These are phyloP conservation scores for Mycena maculata DNA, from an alignment of 768 basidiomycete genomes.

Conservation along the genomic window DNA sequence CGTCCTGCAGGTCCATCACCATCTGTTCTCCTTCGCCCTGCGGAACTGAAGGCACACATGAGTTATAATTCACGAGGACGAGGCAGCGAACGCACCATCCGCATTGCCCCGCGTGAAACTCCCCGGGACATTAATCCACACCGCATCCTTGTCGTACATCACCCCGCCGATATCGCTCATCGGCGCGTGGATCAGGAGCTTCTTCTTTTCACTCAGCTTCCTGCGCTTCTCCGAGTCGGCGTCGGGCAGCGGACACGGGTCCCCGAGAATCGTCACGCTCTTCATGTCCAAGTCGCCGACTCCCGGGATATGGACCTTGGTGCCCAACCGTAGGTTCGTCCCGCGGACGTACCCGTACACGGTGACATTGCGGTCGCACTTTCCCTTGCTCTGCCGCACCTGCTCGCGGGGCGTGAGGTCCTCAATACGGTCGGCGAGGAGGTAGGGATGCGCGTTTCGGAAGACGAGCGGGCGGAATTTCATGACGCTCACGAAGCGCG, in stretches of 20 bases:
- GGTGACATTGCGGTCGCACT: constrained; percentile 93
- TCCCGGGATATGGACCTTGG: constrained; percentile 92
- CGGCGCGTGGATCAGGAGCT: constrained; percentile 91
- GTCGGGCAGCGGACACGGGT: constrained; percentile 96
- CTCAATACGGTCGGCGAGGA: constrained; percentile 94
- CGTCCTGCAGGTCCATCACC: constrained; percentile 97
- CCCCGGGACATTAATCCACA: constrained; percentile 97
- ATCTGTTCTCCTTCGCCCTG: constrained; percentile 97
- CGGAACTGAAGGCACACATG: constrained; percentile 56
- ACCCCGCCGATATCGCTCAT: constrained; percentile 99
- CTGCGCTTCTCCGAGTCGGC: constrained; percentile 90
- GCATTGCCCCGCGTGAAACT: constrained; percentile 86
- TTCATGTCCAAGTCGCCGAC: constrained; percentile 89
- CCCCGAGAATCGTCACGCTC: constrained; percentile 80
- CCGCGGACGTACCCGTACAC: constrained; percentile 96
- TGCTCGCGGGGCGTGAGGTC: constrained; percentile 92
- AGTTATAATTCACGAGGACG: background rate
- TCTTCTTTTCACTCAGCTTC: constrained; percentile 96
- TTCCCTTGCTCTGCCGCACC: constrained; percentile 81
- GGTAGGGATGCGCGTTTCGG: constrained; percentile 94
- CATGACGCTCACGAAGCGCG: constrained; percentile 96
- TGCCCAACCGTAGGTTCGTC: constrained; percentile 80
- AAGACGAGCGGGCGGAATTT: constrained; percentile 98
- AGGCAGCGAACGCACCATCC: constrained; percentile 59
- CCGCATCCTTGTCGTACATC: constrained; percentile 97